These are phyloP conservation scores for Graphilbum sp. DNA, from an alignment of 2,329 filamentous ascomycete genomes.

Conservation along the genomic window DNA sequence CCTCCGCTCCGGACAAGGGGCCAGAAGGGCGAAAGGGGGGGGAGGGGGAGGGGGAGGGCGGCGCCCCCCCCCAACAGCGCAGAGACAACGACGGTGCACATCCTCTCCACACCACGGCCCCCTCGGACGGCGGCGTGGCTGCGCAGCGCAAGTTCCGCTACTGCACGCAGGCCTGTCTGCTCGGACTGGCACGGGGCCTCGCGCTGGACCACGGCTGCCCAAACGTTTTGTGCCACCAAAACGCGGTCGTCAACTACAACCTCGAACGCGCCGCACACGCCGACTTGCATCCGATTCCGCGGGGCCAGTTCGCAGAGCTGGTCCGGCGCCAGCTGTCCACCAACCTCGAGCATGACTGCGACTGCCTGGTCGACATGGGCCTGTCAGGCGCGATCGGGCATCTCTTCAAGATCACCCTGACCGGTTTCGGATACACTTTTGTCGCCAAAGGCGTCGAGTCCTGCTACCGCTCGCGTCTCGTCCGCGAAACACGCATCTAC, in stretches of 20 bases:
- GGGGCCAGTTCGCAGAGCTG: background rate
- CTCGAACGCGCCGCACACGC: background rate
- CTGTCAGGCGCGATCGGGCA: background rate
- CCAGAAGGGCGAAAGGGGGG: too few relatives aligned
- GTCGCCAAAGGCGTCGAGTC: constrained; percentile 6
- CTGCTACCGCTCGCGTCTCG: background rate
- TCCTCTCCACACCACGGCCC: too few relatives aligned
- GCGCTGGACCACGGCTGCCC: background rate
- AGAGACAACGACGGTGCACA: too few relatives aligned
- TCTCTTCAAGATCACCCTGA: constrained; percentile 6
- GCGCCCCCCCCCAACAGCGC: too few relatives aligned
- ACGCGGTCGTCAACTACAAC: background rate
- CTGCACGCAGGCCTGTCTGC: constrained; percentile 1
- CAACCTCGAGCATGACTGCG: constrained; percentile 1
- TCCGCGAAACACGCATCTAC: constrained; percentile 2
- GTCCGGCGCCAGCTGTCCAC: background rate
- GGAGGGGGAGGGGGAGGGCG: too few relatives aligned
- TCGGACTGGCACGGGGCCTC: background rate
- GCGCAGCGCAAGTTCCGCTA: background rate
- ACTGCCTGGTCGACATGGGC: background rate
- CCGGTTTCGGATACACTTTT: constrained; percentile 8
- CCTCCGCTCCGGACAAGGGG: too few relatives aligned
- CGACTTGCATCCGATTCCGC: background rate
- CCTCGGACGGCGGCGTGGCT: background rate
- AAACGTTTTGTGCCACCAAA: background rate